Evolutionary conservation across 305 asterid species (phyloP).

Genomic region (Rubia balearica): DNA sequence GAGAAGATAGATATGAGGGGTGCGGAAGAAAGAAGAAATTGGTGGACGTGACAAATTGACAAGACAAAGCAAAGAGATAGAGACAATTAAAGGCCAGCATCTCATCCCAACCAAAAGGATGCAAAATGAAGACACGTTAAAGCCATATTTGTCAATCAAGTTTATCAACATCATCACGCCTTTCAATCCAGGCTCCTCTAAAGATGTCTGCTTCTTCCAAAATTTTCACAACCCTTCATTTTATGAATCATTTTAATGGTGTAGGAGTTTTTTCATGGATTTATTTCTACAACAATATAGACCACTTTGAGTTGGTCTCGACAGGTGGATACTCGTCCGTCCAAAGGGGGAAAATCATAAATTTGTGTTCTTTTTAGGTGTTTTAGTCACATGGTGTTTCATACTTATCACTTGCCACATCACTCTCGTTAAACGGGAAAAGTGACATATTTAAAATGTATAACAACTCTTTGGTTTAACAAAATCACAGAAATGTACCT

Average conservation of each 20-base stretch:
- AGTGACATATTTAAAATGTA: no score
- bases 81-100: no score
- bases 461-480: no score
- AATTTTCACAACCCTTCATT: no score
- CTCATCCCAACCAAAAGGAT: background rate
- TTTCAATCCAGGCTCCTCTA: background rate
- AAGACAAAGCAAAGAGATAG: conserved; percentile 3
- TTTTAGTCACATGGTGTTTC: background rate
- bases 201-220: background rate
- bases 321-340: background rate
- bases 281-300: background rate
- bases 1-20: background rate
- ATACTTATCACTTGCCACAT: no score
- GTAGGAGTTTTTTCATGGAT: background rate
- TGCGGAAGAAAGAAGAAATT: background rate
- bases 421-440: no score
- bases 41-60: background rate
- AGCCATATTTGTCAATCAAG: background rate
- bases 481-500: no score
- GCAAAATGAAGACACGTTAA: background rate
- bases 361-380: background rate
- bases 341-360: background rate
- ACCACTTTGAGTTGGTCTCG: no score
- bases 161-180: background rate
- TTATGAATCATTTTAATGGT: no score